Percentiles rank a stretch among this genome's conserved stretches.
phyloP scores from a whole-genome alignment of 768 basidiomycete genomes.

The Mycena metata region DNA sequence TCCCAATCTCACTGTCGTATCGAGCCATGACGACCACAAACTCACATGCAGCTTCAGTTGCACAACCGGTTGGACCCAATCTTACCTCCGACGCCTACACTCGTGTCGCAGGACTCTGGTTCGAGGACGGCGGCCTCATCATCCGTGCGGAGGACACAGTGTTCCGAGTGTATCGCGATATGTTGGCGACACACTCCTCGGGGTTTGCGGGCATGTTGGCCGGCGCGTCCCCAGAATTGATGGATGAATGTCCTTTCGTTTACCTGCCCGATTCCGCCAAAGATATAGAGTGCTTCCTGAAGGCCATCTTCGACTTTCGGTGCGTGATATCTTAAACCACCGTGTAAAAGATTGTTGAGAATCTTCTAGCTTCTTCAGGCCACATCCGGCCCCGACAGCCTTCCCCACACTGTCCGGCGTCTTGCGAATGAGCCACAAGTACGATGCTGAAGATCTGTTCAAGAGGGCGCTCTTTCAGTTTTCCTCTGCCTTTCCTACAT shows the following conservation, averaged over 20 bases:
- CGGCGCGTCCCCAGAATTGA: background rate
- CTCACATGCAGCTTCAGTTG: too few species aligned
- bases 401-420: background rate
- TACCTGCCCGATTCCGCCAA: conserved; percentile 5
- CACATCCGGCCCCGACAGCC: background rate
- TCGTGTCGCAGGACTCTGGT: too few species aligned
- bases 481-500: background rate
- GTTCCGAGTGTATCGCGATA: background rate
- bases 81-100: too few species aligned
- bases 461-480: background rate
- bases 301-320: conserved; percentile 15
- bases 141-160: too few species aligned
- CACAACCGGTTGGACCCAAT: too few species aligned
- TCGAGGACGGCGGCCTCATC: too few species aligned
- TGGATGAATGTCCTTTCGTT: conserved; percentile 4
- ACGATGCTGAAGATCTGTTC: background rate
- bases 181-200: background rate
- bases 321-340: background rate
- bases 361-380: conserved; percentile 8
- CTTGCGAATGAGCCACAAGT: conserved; percentile 7
- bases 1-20: too few species aligned
- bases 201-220: conserved; percentile 6
- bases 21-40: too few species aligned
- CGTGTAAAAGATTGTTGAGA: too few species aligned
- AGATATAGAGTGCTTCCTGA: background rate